phyloP scores from a whole-genome alignment of 2,329 filamentous ascomycete species.

The Botrytis cinerea region DNA sequence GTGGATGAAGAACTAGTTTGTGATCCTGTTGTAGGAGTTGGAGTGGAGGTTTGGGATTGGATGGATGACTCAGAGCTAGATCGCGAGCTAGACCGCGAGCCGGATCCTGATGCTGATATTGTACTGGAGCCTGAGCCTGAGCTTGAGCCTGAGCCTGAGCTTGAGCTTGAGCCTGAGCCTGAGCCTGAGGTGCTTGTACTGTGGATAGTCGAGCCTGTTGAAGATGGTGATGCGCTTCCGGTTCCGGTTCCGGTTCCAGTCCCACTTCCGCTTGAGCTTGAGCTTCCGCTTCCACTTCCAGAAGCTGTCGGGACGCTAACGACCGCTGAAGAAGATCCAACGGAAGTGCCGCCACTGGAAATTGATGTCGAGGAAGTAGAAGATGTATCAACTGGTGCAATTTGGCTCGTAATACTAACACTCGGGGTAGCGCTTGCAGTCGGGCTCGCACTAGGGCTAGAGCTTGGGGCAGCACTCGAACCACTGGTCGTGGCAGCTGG shows the following conservation, averaged over 20 bases:
- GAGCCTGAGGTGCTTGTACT: neutral
- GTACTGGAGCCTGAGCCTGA: neutral
- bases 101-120: neutral
- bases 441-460: neutral
- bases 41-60: neutral
- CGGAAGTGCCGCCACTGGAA: neutral
- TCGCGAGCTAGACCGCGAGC: neutral
- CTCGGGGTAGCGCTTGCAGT: neutral
- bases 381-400: neutral
- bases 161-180: neutral
- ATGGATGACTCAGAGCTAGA: neutral
- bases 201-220: neutral
- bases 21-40: conserved; percentile 6
- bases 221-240: neutral
- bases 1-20: neutral
- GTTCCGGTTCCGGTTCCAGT: neutral
- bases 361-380: neutral
- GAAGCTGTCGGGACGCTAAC: neutral
- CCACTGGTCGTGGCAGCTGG: neutral
- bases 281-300: no score
- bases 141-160: neutral
- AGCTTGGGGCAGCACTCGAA: neutral
- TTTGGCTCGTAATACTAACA: conserved; percentile 19
- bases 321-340: neutral
- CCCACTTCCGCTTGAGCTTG: neutral